Base-by-base conservation (phyloP, 1,284 basidiomycete species). In the Apiotrichum mycotoxinovorans region DNA sequence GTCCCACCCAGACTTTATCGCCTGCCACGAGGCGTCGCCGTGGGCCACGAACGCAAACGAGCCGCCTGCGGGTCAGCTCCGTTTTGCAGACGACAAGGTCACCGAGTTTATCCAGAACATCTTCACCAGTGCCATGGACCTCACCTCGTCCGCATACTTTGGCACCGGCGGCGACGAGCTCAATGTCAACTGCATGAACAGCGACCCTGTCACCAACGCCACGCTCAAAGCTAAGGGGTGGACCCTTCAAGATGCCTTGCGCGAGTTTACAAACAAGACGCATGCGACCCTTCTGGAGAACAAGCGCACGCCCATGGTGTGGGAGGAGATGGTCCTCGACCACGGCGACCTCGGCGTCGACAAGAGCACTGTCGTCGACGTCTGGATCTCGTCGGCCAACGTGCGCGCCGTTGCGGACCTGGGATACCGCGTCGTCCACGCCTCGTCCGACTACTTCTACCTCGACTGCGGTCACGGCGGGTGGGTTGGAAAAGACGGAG, bases 141-240 rank as follows among this genome's bases (percentile, higher is more conserved):
- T 71, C 17, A 47, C 57, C 3, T 34, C 35, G 20, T 57, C 85
- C 18, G 79, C 72, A 25, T 80, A 87, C 57, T 84, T 93, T 70
- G 84, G 84, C 62, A 87, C 88, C 0, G 91, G 91, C 2, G 90
- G 90, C 0, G 91, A 93, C 69, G 90, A 93, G 74, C 72, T 92
- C 60, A 91, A 91, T 68, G 68, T 72, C 11, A 79, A 80, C 42
- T 91, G 88, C 74, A 91, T 88, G 69, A 76, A 78, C 12, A 70
- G 83, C 27, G 88, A 91, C 70, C 65, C 74, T 7, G 74, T 80
- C 58, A 88, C 87, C 0, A 82, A 84, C 65, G 68, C 71, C 0
- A 79, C 81, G 11, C 77, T 88, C 53, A 70, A 78, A 53, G 62
- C 69, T 42, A 78, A 78, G 15, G 82, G 82, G 5, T 72, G 78